Base-by-base conservation (phyloP, 2,329 filamentous ascomycete species). In the Arachnomyces sp. region DNA sequence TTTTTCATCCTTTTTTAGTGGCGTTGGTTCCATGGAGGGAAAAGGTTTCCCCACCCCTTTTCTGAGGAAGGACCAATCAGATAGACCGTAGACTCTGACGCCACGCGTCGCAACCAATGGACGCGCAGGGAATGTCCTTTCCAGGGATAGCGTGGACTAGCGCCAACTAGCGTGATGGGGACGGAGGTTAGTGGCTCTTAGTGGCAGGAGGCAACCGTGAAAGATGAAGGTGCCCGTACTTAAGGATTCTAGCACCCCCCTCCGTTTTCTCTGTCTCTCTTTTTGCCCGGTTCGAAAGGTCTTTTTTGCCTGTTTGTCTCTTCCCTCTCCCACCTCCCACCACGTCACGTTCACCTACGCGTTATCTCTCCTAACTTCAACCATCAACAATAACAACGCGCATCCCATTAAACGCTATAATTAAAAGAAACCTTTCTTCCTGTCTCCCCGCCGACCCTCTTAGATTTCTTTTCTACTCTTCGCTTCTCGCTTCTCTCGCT, bases 211-310 rank as follows among this genome's bases (percentile, higher is more conserved):
- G 46, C 54, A 52, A 57, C 49, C 49, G 46, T 55, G 40, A 51
- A 53, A 53, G 54, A 55, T 47, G 47, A 50, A 52, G 48, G 47
- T 54, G 55, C 50, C 55, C 59, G 54, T 63, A 63, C 59, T 63
- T 63, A 63, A 63, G 59, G 52, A 60, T 62, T 62, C 59, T 60
- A 54, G 54, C 57, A 60, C 57, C 59, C 59, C 46, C 57, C 54
- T 57, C 56, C 51, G 54, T 55, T 61, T 58, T 51, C 54, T 56
- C 55, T 56, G 50, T 52, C 51, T 59, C 56, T 59, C 53, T 58
- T 59, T 59, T 55, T 58, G 56, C 42, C 39, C 34, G 34, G 29
- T 39, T 34, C 40, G 25, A n/a, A n/a, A 30, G 32, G 25, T 18
- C 28, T 29, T 25, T 35, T 28, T 20, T 36, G 40, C 33, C 39